These are phyloP conservation scores for Dendrobium huoshanense DNA, from an alignment of 106 monocot genomes.

Conservation along the genomic window DNA sequence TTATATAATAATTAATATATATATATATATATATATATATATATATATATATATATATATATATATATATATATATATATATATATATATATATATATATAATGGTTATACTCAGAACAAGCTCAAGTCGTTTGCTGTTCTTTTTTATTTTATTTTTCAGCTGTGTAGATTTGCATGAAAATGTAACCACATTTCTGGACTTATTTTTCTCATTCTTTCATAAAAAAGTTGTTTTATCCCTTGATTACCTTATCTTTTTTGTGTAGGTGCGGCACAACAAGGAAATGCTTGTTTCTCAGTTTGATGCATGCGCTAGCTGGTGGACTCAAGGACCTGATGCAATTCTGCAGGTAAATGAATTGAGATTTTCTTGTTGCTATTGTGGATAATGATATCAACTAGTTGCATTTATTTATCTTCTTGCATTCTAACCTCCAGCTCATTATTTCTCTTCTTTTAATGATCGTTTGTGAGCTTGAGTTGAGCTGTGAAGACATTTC, in stretches of 20 bases:
- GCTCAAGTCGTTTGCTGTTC: not conserved
- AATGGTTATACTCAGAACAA: not conserved
- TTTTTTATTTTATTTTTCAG: not conserved
- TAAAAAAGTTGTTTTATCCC: not conserved
- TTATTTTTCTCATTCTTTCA: not conserved
- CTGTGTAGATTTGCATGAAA: not conserved
- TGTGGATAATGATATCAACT: not conserved
- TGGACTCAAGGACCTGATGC: conserved; percentile 99
- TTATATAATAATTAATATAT: not conserved
- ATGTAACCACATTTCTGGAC: not conserved
- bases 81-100: too few relatives aligned
- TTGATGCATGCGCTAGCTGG: conserved; percentile 99
- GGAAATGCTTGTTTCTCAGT: conserved; percentile 71
- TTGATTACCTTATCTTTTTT: not conserved
- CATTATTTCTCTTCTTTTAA: not conserved
- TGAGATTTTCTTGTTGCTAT: not conserved
- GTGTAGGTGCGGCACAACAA: conserved; percentile 33
- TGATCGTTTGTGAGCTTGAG: not conserved
- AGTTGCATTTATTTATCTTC: not conserved
- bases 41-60: too few relatives aligned
- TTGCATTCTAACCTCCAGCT: not conserved
- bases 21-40: too few relatives aligned
- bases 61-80: too few relatives aligned
- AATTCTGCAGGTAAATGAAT: conserved; percentile 60
- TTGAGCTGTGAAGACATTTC: not conserved